Base-by-base conservation (phyloP, 148 eudicot genomes). In the Chenopodium quinoa region DNA sequence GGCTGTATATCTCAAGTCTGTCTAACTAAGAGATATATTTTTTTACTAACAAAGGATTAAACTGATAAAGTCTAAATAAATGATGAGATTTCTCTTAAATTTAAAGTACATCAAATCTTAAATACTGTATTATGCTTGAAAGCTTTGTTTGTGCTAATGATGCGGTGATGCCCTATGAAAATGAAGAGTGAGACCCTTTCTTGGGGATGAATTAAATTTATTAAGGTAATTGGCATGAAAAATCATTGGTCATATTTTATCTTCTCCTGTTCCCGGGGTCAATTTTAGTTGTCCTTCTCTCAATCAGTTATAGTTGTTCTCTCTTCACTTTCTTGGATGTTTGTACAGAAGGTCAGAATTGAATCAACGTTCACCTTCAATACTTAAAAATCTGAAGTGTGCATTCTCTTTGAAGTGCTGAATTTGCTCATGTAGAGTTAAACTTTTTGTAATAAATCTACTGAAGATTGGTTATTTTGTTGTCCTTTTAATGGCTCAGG, bases 401-500 rank as follows among this genome's bases (percentile, higher is more conserved):
- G 22, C 44, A 25, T 27, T 20, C 9, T 34, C 74, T 71, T 71
- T 48, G 3, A 37, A 73, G 56, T 47, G 75, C 27, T 71, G 7
- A 67, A 23, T 5, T 4, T 25, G 46, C 19, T 47, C 22, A 17
- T 37, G 34, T 50, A 78, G 1, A 48, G 75, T 48, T 23, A 23
- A 52, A 66, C 17, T 17, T 48, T 27, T 23, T 4, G 19, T 25
- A 47, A 27, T 47, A n/a, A 44, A 37, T 34, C 4, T 76, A 22
- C 9, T 40, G 29, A 67, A 25, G 31, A 27, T 20, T 27, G 10
- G 16, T 44, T 27, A 23, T 16, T 23, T 23, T 47, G 69, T 52
- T 77, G 44, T 80, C 62, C 48, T 83, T 69, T 20, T 44, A 31
- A 76, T 79, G 84, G 72, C 54, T 75, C 91, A 95, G 98, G 88